Conservation (phyloP, 2,329 filamentous ascomycete genomes). For the Cadophora malorum region DNA sequence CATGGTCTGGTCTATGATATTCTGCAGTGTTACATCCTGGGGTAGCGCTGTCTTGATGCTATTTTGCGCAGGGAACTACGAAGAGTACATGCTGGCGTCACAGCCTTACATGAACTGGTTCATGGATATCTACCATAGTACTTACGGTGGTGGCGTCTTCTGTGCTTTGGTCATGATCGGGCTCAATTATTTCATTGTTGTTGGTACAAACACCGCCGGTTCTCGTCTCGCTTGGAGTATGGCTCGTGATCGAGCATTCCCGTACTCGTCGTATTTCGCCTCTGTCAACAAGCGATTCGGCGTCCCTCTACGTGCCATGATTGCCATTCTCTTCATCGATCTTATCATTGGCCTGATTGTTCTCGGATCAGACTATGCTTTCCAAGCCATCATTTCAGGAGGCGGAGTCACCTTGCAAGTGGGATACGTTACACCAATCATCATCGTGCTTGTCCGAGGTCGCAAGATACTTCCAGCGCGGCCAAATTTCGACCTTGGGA, state of each 20-base stretch:
- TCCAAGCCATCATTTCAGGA: constrained; percentile 27
- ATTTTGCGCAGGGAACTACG: constrained; percentile 10
- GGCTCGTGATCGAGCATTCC: constrained; percentile 29
- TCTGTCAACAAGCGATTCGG: background rate
- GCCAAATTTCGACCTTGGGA: background rate
- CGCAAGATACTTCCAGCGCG: background rate
- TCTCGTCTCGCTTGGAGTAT: constrained; percentile 31
- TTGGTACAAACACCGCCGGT: constrained; percentile 27
- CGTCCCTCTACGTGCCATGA: constrained; percentile 18
- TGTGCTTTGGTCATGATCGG: constrained; percentile 32
- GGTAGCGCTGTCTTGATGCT: constrained; percentile 22
- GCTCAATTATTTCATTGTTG: constrained; percentile 32
- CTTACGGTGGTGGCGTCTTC: constrained; percentile 29
- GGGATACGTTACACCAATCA: background rate
- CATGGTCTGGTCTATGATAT: constrained; percentile 26
- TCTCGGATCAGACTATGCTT: constrained; percentile 21
- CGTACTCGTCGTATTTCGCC: constrained; percentile 26
- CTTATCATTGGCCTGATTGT: constrained; percentile 25
- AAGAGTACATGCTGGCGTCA: background rate
- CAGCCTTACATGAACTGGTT: constrained; percentile 32
- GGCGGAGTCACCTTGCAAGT: constrained; percentile 13
- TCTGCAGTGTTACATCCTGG: constrained; percentile 25
- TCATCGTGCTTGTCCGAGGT: background rate
- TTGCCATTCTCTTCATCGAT: constrained; percentile 25
- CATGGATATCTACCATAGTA: constrained; percentile 27